Evolutionary conservation across 2,329 filamentous ascomycete genomes (phyloP).

Genomic region (Pestalotiopsis sp.): DNA sequence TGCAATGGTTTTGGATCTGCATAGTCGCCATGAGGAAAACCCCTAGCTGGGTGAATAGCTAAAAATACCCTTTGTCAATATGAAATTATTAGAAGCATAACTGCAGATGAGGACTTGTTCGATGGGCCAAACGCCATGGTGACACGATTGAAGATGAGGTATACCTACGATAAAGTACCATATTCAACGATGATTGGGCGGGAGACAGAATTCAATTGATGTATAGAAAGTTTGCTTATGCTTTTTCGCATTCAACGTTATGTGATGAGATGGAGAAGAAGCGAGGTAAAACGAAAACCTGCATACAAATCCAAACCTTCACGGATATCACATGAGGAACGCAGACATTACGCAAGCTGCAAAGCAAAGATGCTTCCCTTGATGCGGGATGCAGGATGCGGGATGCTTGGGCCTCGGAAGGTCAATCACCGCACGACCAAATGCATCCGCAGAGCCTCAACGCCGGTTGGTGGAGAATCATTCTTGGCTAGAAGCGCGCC

Average conservation of each 20-base stretch:
- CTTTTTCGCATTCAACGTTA: too few relatives aligned
- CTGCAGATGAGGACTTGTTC: neutral
- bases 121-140: too few relatives aligned
- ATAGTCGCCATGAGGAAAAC: neutral
- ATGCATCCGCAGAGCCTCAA: slow-evolving; percentile 5
- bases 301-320: too few relatives aligned
- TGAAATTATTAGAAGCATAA: neutral
- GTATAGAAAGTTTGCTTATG: too few relatives aligned
- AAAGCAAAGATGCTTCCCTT: neutral
- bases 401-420: neutral
- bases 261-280: too few relatives aligned
- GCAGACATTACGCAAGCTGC: neutral
- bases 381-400: neutral
- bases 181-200: too few relatives aligned
- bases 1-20: neutral
- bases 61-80: neutral
- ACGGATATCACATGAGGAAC: too few relatives aligned
- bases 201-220: too few relatives aligned
- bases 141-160: too few relatives aligned
- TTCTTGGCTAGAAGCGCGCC: neutral
- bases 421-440: neutral
- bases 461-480: slow-evolving; percentile 13
- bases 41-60: neutral
- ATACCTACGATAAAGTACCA: too few relatives aligned
- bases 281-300: too few relatives aligned